A percentile compares a stretch with the other conserved stretches of the same genome.
These are phyloP conservation scores for Rhizopogon salebrosus DNA, from an alignment of 768 basidiomycete species.

Conservation along the genomic window DNA sequence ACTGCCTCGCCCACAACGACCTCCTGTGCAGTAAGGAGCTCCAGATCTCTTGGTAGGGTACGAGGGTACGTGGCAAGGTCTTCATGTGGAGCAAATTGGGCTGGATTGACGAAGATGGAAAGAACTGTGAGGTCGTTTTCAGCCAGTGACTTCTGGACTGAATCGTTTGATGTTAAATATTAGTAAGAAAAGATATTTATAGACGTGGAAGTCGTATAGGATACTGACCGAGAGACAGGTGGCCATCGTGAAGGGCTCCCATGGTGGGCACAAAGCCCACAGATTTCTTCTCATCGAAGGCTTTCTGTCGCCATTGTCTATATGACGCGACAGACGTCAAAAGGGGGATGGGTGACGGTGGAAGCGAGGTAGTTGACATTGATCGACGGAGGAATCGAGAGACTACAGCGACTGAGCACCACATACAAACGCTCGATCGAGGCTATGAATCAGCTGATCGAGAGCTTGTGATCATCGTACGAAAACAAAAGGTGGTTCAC, in stretches of 20 bases:
- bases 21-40: slow-evolving; percentile 42
- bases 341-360: slow-evolving; percentile 34
- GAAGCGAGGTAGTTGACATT: slow-evolving; percentile 16
- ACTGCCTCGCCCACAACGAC: slow-evolving; percentile 22
- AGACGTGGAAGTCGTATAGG: neutral
- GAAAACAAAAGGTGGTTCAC: neutral
- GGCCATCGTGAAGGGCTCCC: slow-evolving; percentile 95
- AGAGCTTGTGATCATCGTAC: neutral
- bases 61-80: slow-evolving; percentile 90
- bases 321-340: slow-evolving; percentile 58
- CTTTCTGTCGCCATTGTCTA: slow-evolving; percentile 70
- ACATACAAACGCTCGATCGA: neutral
- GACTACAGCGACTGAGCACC: slow-evolving; percentile 7
- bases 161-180: neutral
- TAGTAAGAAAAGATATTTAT: slow-evolving; percentile 2
- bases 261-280: slow-evolving; percentile 98
- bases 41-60: slow-evolving; percentile 73
- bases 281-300: slow-evolving; percentile 49
- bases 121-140: slow-evolving; percentile 85
- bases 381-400: neutral
- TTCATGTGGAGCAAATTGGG: slow-evolving; percentile 95
- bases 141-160: slow-evolving; percentile 72
- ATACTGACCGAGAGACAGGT: slow-evolving; percentile 80
- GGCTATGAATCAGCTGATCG: too few relatives aligned
- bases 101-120: slow-evolving; percentile 97